Base-by-base conservation (phyloP, 2,329 filamentous ascomycete species). In the Penicillium sp. region DNA sequence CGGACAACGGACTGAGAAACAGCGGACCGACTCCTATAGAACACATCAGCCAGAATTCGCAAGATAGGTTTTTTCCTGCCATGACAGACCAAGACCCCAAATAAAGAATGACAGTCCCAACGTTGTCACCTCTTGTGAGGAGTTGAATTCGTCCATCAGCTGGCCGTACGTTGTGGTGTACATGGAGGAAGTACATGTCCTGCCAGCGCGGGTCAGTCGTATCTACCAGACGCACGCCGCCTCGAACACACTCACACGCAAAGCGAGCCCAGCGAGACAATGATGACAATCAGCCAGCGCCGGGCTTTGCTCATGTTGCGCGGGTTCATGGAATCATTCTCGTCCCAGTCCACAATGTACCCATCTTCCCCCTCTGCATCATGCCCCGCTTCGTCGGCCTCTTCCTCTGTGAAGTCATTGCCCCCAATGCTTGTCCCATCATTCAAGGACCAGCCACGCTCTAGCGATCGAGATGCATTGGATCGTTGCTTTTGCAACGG, bases 81-180 rank as follows among this genome's bases (percentile, higher is more conserved):
- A 9, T n/a, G n/a, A 60, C 63, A 14, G 36, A 67, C 63, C 79
- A 76, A 87, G 79, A 13, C 90, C 90, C 39, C 88, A 75, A 33
- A 95, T 88, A 58, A 90, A 96, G 1, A 85, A 75, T 0, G 86
- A 89, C 36, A 96, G 70, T 0, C 90, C 91, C 7, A 95, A 65
- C 3, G 87, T 88, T 9, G 84, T 87, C 16, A 94, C 76, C 34
- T 87, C 72, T 40, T 79, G 76, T 0, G 85, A 84, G 54, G 78
- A 78, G 50, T 78, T 69, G 54, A 95, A 94, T 43, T 94, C 86
- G 17, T 73, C 68, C 47, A 83, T 80, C 66, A 95, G 80, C 64
- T 93, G 85, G 13, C 57, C 60, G 63, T 95, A 96, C 0, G 86
- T 93, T 9, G 80, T 80, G 0, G 88, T 91, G 65, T 96, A 95